Base-by-base conservation (phyloP, 192 early-diverging fungal species). In the Coemansia sp. region DNA sequence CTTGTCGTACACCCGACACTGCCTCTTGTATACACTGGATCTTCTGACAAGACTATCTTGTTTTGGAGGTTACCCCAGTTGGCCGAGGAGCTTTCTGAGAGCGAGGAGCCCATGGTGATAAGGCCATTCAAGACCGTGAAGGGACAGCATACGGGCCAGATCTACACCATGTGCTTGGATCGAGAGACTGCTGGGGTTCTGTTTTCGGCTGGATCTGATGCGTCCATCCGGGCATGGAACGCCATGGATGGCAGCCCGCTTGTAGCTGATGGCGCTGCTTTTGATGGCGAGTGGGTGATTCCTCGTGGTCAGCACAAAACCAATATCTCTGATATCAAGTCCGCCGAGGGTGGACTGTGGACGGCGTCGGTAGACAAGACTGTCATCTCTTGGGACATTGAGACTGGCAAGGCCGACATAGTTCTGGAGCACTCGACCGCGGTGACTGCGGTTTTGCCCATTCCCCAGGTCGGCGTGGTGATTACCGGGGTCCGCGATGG, bases 291-390 rank as follows among this genome's bases (percentile, higher is more conserved):
- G 72, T 62, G 83, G 85, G 5, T 65, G 85, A 42, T 92, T 86
- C 69, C 73, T 75, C 65, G 77, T 84, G 47, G 79, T 42, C n/a
- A 91, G 0, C 96, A 98, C 80, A 78, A 86, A 11, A 98, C 96
- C 0, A 92, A 86, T 43, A 87, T 93, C 0, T 93, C 89, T 66
- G 79, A 72, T 34, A 65, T 94, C 39, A 77, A 73, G 42, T 62
- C 85, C n/a, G 84, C 77, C 2, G 88, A 91, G 11, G 88, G 86
- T 10, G 83, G 79, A 55, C 64, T 96, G 45, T 96, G 94, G 94
- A 88, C 91, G 25, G 93, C 87, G 10, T 97, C 95, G 7, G 96
- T 94, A 6, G 96, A 99, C 62, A 96, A 94, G 38, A 92, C 91
- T 0, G 93, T 86, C 1, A 88, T 89, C 64, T 79, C 94, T 64